Evolutionary conservation across 352 stramenopile genomes (phyloP).

Genomic region (Pythium aphanidermatum): DNA sequence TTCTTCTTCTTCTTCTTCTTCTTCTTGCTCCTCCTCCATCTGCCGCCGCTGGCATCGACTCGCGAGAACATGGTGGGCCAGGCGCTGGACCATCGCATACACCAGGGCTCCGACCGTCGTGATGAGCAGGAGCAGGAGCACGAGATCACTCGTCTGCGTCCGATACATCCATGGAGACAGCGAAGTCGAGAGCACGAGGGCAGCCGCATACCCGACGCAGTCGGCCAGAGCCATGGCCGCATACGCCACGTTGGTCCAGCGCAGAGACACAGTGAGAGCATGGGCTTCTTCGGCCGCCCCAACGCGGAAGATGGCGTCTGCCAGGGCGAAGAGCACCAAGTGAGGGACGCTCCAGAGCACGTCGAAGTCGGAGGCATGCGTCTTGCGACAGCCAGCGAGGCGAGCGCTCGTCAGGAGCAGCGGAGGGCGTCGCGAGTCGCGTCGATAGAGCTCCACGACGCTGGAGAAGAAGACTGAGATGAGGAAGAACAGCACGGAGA

Average conservation of each 20-base stretch:
- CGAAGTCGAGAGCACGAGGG: conserved; percentile 42
- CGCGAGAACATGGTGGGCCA: conserved; percentile 19
- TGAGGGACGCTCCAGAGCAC: conserved; percentile 55
- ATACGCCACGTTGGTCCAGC: conserved; percentile 41
- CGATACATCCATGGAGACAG: conserved; percentile 61
- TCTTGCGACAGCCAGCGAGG: conserved; percentile 22
- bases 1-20: conserved; percentile 4
- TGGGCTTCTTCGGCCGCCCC: conserved; percentile 54
- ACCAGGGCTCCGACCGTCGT: conserved; percentile 47
- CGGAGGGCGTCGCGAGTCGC: conserved; percentile 19
- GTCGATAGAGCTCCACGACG: conserved; percentile 73
- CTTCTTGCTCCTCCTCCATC: not conserved
- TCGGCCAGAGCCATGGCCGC: conserved; percentile 46
- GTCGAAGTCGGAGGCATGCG: conserved; percentile 27
- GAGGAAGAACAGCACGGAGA: conserved; percentile 50
- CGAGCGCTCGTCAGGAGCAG: not conserved
- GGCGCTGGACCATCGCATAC: conserved; percentile 38
- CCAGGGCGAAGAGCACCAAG: conserved; percentile 41
- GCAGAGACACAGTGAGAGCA: conserved; percentile 23
- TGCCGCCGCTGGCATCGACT: conserved; percentile 1
- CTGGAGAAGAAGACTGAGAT: conserved; percentile 65
- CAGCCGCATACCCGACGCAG: conserved; percentile 39
- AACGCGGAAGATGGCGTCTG: conserved; percentile 59
- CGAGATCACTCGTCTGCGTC: conserved; percentile 44
- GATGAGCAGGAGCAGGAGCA: conserved; percentile 55